These are phyloP conservation scores for Lolium multiflorum DNA, from an alignment of 176 grass and related monocot species.

Conservation along the genomic window DNA sequence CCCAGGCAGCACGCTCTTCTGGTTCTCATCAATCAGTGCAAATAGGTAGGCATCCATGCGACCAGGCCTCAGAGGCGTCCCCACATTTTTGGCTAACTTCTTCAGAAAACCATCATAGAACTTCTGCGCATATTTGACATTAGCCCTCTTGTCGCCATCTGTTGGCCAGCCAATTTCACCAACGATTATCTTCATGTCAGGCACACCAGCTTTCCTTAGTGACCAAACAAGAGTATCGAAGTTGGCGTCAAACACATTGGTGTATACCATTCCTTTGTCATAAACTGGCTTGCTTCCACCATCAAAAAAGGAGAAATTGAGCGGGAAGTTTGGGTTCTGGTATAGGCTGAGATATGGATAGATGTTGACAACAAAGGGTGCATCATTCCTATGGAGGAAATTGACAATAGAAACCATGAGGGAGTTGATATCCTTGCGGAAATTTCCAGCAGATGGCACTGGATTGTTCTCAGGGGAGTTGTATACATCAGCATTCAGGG, in stretches of 20 bases:
- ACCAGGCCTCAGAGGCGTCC: constrained; percentile 76
- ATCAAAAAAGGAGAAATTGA: constrained; percentile 86
- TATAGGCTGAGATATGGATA: constrained; percentile 84
- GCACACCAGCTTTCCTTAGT: constrained; percentile 71
- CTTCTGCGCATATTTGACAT: constrained; percentile 62
- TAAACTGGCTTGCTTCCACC: constrained; percentile 56
- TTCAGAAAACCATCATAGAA: constrained; percentile 81
- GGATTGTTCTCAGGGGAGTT: constrained; percentile 70
- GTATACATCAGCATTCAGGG: constrained; percentile 85
- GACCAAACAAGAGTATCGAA: constrained; percentile 91
- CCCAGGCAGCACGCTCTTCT: constrained; percentile 80
- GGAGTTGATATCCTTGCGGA: constrained; percentile 68
- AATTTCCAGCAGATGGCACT: constrained; percentile 75
- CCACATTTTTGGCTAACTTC: constrained; percentile 61
- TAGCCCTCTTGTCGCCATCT: constrained; percentile 75
- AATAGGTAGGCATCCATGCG: constrained; percentile 77
- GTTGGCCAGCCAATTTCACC: constrained; percentile 93
- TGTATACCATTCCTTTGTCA: constrained; percentile 78
- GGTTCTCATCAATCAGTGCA: constrained; percentile 80
- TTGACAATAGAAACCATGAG: constrained; percentile 82
- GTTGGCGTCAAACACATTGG: constrained; percentile 84
- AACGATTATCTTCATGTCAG: constrained; percentile 77
- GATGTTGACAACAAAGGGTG: constrained; percentile 85
- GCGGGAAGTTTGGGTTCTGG: constrained; percentile 72
- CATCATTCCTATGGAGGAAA: constrained; percentile 70